Base-by-base conservation (phyloP, 805 yeast genomes). In the Helenozyma baotianmanensis region DNA sequence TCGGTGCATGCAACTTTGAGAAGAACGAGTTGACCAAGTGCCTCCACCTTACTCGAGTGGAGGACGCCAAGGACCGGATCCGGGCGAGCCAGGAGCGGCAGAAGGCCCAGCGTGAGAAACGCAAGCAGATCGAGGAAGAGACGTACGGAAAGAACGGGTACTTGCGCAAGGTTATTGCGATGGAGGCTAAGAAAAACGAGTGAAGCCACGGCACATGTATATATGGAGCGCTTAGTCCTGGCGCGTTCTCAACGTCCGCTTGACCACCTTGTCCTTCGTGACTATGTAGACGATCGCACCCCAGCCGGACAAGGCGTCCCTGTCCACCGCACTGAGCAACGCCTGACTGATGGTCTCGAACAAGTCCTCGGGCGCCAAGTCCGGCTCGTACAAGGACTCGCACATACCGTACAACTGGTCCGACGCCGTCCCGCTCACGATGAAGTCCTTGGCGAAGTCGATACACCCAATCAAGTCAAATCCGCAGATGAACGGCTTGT, bases 381-480 rank as follows among this genome's bases (percentile, higher is more conserved):
- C 69, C 25, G 97, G 97, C 63, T 92, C 97, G 62, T 88, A 94
- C 38, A 92, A 70, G 9, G 95, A 76, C 66, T 92, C 99, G 64
- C 98, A 94, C 97, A 92, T 90, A 60, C 99, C 99, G 56, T 82
- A 92, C 37, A 92, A 70, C 67, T 92, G 98, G 55, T 90, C 96
- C n/a, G 87, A 64, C 5, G 97, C 97, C 2, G 98, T 92, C 38
- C 99, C 99, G 42, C 88, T 72, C 12, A 92, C 98, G 21, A 86
- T 86, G 56, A 92, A 92, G 62, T 92, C 98, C 49, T 86, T 76
- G 33, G 97, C 95, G 51, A 74, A 84, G 59, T 92, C 97, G 48
- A 92, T 88, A 66, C 97, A 87, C 10, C 99, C 99, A 55, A 92
- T 92, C 45, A 83, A 75, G 64, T 92, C 99, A 62, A 90, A 90